Conservation (phyloP, 176 grass and related monocot genomes). For the Pharus latifolius region DNA sequence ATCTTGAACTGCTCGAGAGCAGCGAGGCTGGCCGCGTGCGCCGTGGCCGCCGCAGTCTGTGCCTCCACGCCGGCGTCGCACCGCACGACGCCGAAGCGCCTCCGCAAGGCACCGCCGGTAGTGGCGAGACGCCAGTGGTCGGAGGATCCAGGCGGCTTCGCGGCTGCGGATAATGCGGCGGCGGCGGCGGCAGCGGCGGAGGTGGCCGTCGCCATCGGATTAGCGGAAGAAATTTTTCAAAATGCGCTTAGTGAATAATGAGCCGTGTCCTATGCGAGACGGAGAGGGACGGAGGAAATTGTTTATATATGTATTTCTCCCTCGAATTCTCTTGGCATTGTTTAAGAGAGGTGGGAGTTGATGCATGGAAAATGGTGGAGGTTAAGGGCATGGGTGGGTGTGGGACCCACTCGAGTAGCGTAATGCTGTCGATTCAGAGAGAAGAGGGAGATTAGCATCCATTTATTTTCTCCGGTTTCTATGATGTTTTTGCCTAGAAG, state of each 20-base stretch:
- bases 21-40: conserved; percentile 45
- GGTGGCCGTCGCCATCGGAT: conserved; percentile 40
- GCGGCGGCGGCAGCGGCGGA: conserved; percentile 38
- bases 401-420: too few species aligned
- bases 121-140: conserved; percentile 21
- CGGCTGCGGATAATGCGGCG: conserved; percentile 27
- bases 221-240: too few species aligned
- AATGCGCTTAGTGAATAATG: too few species aligned
- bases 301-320: too few species aligned
- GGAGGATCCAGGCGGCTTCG: background rate
- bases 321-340: too few species aligned
- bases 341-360: too few species aligned
- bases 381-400: too few species aligned
- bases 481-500: too few species aligned
- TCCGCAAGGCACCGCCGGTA: conserved; percentile 10
- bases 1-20: conserved; percentile 98
- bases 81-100: conserved; percentile 30
- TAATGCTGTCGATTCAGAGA: too few species aligned
- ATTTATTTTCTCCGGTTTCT: too few species aligned
- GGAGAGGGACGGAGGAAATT: background rate
- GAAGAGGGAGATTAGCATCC: too few species aligned
- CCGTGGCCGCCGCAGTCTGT: conserved; percentile 24
- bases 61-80: conserved; percentile 61
- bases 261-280: background rate
- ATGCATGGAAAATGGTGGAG: too few species aligned